phyloP scores from a whole-genome alignment of 1,284 basidiomycete genomes.

The Cutaneotrichosporon sp. region DNA sequence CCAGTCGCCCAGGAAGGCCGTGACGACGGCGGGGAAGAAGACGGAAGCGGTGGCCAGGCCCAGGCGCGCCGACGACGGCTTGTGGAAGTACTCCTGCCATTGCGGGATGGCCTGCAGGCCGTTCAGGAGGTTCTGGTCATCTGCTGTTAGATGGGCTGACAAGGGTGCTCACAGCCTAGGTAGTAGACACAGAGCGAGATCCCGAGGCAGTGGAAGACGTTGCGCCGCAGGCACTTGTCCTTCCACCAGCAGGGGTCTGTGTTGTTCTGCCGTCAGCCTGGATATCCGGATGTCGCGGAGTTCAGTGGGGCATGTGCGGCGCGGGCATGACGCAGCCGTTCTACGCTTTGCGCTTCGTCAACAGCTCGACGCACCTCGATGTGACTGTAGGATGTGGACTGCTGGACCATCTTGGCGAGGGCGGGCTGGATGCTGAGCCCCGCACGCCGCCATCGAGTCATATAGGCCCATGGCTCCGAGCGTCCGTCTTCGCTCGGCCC shows the following conservation, averaged over 20 bases:
- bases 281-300: not conserved
- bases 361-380: constrained; percentile 2
- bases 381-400: constrained; percentile 12
- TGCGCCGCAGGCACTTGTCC: constrained; percentile 22
- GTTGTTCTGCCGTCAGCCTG: constrained; percentile 15
- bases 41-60: constrained; percentile 32
- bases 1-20: constrained; percentile 29
- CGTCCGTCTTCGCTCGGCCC: not conserved
- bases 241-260: constrained; percentile 22
- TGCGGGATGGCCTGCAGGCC: constrained; percentile 29
- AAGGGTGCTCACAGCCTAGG: constrained; percentile 17
- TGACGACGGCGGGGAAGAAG: constrained; percentile 34
- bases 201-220: constrained; percentile 22
- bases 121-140: constrained; percentile 33
- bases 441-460: not conserved
- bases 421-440: no score
- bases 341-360: no score
- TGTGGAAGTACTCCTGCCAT: constrained; percentile 36
- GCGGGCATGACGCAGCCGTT: no score
- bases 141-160: not conserved
- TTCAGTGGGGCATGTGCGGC: no score
- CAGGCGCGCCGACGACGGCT: constrained; percentile 28
- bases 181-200: constrained; percentile 25
- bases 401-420: constrained; percentile 12
- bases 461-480: not conserved